Percentiles rank a stretch among this genome's conserved stretches.
These are phyloP conservation scores for Withania somnifera DNA, from an alignment of 305 asterid genomes.

Conservation along the genomic window DNA sequence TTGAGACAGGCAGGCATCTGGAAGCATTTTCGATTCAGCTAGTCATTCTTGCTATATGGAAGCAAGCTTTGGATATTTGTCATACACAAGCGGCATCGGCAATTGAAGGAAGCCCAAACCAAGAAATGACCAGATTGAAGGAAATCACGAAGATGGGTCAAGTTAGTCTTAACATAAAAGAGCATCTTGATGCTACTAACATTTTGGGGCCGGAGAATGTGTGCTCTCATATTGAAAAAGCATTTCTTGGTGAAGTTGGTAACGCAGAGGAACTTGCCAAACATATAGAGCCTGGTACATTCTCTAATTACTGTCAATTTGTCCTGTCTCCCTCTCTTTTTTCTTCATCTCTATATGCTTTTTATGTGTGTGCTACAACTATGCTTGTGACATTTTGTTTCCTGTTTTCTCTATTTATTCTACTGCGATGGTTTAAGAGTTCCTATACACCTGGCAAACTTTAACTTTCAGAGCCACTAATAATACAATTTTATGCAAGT, in stretches of 20 bases:
- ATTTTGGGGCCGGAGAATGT: constrained; percentile 28
- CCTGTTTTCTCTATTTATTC: background rate
- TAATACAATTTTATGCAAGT: background rate
- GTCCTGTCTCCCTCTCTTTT: background rate
- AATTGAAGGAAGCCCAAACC: constrained; percentile 38
- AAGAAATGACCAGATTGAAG: constrained; percentile 23
- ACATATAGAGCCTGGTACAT: constrained; percentile 65
- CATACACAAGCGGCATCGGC: constrained; percentile 68
- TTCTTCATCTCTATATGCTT: background rate
- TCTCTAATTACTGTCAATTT: constrained; percentile 4
- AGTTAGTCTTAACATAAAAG: constrained; percentile 21
- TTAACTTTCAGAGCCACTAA: background rate
- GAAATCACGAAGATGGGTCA: constrained; percentile 11
- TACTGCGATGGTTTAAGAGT: background rate
- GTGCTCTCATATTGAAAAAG: constrained; percentile 46
- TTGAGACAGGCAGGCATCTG: constrained; percentile 48
- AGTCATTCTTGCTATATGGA: constrained; percentile 86
- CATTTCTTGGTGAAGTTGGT: constrained; percentile 72
- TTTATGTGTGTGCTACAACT: background rate
- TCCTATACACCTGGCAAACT: background rate
- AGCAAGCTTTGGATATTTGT: constrained; percentile 72
- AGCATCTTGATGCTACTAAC: constrained; percentile 26
- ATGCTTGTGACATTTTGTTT: background rate
- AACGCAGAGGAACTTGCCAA: constrained; percentile 71
- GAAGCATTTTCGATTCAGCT: constrained; percentile 84